Base-by-base conservation (phyloP, 192 early-diverging fungal genomes). In the Dimargaris xerosporica region DNA sequence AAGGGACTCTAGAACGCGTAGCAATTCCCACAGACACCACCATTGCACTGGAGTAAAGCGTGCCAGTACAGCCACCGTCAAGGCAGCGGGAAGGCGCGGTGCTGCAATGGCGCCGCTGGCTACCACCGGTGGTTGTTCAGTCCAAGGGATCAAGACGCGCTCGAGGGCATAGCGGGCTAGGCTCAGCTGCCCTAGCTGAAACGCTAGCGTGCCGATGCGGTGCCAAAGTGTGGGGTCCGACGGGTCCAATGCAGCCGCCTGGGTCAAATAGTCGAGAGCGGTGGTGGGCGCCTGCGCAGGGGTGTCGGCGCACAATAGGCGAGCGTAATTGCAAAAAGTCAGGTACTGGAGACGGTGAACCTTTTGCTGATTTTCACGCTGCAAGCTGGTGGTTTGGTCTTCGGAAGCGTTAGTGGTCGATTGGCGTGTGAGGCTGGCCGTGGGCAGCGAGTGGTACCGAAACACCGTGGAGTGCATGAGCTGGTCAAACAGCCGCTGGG, bases 81-180 rank as follows among this genome's bases (percentile, higher is more conserved):
- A 26, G 15, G 31, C 26, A 39, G n/a, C 58, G 28, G 50, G 50
- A 28, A 28, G 23, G 50, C 23, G 21, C n/a, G 50, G 50, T 19
- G 21, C 50, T 52, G 50, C 23, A 10, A 21, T 11, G 19, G 50
- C 21, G 2, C 11, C 15, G 19, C 10, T 52, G 28, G 50, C 7
- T n/a, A n/a, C 21, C 50, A 21, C 50, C 28, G 29, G 31, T 2
- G 21, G 54, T 16, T 6, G 31, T 56, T 28, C 29, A 28, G 54
- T 56, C 10, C 11, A 39, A 39, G 54, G 54, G 34, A 39, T 10
- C 7, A 60, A 5, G 17, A 60, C 43, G 17, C 42, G 58, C 43
- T 60, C 58, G 21, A 60, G 26, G 16, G 58, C 58, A 26, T n/a
- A n/a, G 11, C 58, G 58, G 4, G 58, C 58, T 26, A 60, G n/a